Evolutionary conservation across 495 filamentous ascomycete genomes (phyloP), one percentile per base, ranked within the genome.

Genomic region (Margaritispora aquatica): DNA sequence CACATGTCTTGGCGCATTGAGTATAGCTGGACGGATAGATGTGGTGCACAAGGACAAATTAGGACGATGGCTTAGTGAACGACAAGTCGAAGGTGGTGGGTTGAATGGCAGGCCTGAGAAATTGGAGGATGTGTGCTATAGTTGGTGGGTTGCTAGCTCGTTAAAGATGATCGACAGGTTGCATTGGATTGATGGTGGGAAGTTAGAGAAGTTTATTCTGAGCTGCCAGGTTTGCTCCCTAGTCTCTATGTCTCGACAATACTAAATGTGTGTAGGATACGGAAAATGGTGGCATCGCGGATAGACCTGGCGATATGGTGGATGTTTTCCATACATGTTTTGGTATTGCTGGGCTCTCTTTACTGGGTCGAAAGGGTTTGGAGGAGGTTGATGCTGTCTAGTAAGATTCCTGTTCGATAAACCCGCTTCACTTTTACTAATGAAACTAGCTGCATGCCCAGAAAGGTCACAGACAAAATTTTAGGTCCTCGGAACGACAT

Each of bases 251-350:
- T 8, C 41, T 4, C 22, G 24, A 4, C 23, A 13, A 23, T 26
- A 23, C 49, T 53, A 55, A 21, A 53, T 38, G 23, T 11, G n/a
- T 7, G 10, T 68, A 97, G 80, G 94, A 98, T 68, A 75, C 82
- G 1, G 88, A 96, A 58, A 70, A 80, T 34, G 94, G 94, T 26
- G 94, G 94, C 15, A 79, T 98, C 63, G 86, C 92, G 8, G 94
- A 97, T 75, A 78, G 94, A 61, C 94, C 93, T 20, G 92, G 88
- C 20, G 82, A 97, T 68, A 89, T 93, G 85, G 93, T 96, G 38
- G 94, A 98, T 80, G 92, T 98, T 41, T 98, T 96, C 74, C 94
- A 98, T 70, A 98, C 94, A 0, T 63, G 81, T 38, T 98, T 98
- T 73, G 92, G 88, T 38, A 66, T 97, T 64, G 88, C 95, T 27